Evolutionary conservation across 1,139 yeast species (phyloP).

Genomic region (Yamadazyma jaroonii): DNA sequence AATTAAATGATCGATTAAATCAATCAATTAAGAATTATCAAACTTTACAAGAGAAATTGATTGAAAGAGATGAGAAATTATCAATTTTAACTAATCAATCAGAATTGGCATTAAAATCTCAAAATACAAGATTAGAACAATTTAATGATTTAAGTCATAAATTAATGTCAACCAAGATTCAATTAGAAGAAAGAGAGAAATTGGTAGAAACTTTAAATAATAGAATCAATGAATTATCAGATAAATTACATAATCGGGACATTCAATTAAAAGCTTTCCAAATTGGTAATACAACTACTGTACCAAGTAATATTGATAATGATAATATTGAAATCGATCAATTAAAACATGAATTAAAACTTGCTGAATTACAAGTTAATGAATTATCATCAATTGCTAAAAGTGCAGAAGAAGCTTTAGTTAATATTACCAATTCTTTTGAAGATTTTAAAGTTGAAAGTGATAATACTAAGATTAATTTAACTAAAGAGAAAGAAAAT

Average conservation of each 20-base stretch:
- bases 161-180: constrained; percentile 41
- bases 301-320: constrained; percentile 2
- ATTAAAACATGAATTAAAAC: constrained; percentile 33
- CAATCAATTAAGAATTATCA: constrained; percentile 55
- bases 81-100: constrained; percentile 47
- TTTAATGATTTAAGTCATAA: constrained; percentile 48
- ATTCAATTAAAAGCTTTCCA: constrained; percentile 16
- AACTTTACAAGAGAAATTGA: constrained; percentile 47
- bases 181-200: constrained; percentile 30
- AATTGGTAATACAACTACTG: constrained; percentile 8
- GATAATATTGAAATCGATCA: constrained; percentile 29
- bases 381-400: constrained; percentile 39
- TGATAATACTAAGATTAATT: constrained; percentile 10
- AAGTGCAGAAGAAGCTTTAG: constrained; percentile 41
- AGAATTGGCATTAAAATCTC: constrained; percentile 58
- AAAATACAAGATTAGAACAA: constrained; percentile 64
- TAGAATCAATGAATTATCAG: constrained; percentile 20
- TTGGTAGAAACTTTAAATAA: constrained; percentile 24
- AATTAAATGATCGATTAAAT: constrained; percentile 49
- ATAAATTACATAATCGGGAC: constrained; percentile 14
- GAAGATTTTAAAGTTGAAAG: constrained; percentile 30
- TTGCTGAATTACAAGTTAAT: constrained; percentile 37
- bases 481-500: constrained; percentile 6
- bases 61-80: constrained; percentile 49
- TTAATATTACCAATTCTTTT: constrained; percentile 36